Percentiles rank a stretch among this genome's conserved stretches.
Conservation (phyloP, 177 flowering plant genomes). For the Vitis hybrid region DNA sequence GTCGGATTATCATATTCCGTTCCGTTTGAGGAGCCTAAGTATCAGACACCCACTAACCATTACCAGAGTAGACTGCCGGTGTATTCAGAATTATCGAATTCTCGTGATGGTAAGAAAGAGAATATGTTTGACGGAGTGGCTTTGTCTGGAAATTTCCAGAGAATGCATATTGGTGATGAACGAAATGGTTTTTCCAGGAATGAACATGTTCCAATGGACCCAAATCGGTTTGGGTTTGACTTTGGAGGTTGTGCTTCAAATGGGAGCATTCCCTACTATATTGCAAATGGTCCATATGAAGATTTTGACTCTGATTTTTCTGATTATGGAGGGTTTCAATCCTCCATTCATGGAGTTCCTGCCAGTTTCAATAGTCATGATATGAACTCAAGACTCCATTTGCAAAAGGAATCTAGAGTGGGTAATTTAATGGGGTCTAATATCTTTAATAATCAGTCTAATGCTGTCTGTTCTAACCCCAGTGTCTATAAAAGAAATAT, state of each 20-base stretch:
- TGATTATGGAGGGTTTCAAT: slow-evolving; percentile 14
- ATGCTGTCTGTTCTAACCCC: slow-evolving; percentile 8
- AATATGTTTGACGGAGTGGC: slow-evolving; percentile 27
- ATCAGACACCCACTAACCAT: slow-evolving; percentile 11
- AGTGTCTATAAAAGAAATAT: neutral
- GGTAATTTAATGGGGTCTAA: slow-evolving; percentile 12
- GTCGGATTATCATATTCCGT: slow-evolving; percentile 14
- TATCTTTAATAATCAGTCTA: slow-evolving; percentile 5
- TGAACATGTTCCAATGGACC: slow-evolving; percentile 14
- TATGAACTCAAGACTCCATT: slow-evolving; percentile 7
- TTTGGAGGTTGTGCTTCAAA: slow-evolving; percentile 9
- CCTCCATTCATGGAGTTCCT: neutral
- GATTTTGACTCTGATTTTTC: slow-evolving; percentile 15
- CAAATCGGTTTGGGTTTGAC: slow-evolving; percentile 22
- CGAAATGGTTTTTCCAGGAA: slow-evolving; percentile 5
- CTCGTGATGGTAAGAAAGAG: slow-evolving; percentile 3
- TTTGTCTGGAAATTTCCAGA: slow-evolving; percentile 28
- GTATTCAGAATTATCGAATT: slow-evolving; percentile 10
- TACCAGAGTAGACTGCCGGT: slow-evolving; percentile 15
- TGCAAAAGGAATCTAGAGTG: neutral
- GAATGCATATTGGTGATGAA: slow-evolving; percentile 35
- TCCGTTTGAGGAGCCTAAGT: slow-evolving; percentile 11
- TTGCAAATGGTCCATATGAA: slow-evolving; percentile 18
- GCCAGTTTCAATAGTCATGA: slow-evolving; percentile 9
- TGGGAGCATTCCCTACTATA: slow-evolving; percentile 12